phyloP scores from a whole-genome alignment of 2,329 filamentous ascomycete species.

The Incumbomyces delicatus region DNA sequence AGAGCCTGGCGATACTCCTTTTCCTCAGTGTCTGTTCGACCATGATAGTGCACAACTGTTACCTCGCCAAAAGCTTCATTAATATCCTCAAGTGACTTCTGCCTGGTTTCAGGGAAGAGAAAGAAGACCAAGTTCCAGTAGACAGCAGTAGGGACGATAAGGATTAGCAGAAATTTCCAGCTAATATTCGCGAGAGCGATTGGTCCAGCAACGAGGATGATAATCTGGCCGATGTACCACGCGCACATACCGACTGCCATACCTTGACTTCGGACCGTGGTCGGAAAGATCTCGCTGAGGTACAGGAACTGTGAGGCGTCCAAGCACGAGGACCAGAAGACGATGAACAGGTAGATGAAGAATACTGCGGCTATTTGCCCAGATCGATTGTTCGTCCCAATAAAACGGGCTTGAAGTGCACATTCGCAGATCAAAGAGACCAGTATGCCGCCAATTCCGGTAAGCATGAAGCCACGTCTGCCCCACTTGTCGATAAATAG shows the following conservation, averaged over 20 bases:
- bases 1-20: slow-evolving; percentile 17
- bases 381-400: slow-evolving; percentile 26
- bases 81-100: slow-evolving; percentile 29
- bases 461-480: slow-evolving; percentile 34
- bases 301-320: slow-evolving; percentile 39
- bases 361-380: slow-evolving; percentile 31
- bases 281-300: slow-evolving; percentile 18
- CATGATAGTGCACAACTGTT: slow-evolving; percentile 23
- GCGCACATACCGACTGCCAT: slow-evolving; percentile 13
- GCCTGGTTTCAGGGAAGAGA: slow-evolving; percentile 30
- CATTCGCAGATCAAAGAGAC: slow-evolving; percentile 32
- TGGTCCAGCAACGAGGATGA: slow-evolving; percentile 27
- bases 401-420: slow-evolving; percentile 27
- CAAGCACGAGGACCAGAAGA: slow-evolving; percentile 29
- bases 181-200: slow-evolving; percentile 26
- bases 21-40: slow-evolving; percentile 23
- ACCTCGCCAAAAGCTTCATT: slow-evolving; percentile 28
- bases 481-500: slow-evolving; percentile 31
- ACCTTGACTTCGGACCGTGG: slow-evolving; percentile 16
- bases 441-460: slow-evolving; percentile 33
- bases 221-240: slow-evolving; percentile 19
- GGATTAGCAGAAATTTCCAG: slow-evolving; percentile 32
- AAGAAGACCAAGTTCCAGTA: slow-evolving; percentile 27
- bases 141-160: slow-evolving; percentile 26
- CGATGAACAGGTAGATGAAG: slow-evolving; percentile 32